Conservation (phyloP, 208 protist species). For the Trypanosoma rangeli region DNA sequence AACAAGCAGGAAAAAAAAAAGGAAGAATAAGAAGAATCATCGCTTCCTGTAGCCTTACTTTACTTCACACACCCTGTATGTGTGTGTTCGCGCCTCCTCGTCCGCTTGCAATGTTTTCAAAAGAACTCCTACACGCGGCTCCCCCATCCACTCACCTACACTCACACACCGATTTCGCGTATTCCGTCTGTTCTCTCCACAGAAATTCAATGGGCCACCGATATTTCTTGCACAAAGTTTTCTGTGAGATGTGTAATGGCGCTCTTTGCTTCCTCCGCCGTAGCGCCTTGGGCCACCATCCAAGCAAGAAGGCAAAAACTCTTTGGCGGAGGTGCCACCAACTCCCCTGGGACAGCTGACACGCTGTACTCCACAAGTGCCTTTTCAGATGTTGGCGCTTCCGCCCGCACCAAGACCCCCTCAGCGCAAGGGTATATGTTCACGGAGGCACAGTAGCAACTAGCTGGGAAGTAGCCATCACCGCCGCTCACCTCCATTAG, state of each 20-base stretch:
- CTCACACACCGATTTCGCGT: conserved; percentile 19
- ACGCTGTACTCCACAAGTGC: conserved; percentile 59
- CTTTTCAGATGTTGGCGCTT: conserved; percentile 30
- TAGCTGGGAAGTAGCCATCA: conserved; percentile 35
- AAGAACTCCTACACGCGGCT: neutral
- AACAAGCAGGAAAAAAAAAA: neutral
- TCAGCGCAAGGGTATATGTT: conserved; percentile 56
- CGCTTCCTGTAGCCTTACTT: no score
- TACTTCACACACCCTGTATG: neutral
- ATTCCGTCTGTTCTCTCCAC: neutral
- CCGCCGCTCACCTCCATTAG: neutral
- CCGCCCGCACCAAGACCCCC: conserved; percentile 38
- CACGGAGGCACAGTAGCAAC: conserved; percentile 52
- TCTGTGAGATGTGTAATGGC: conserved; percentile 38
- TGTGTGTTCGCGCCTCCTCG: neutral
- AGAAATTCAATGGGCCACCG: conserved; percentile 9
- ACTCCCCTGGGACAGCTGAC: conserved; percentile 35
- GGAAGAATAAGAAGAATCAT: neutral
- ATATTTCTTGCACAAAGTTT: conserved; percentile 47
- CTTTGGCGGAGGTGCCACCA: conserved; percentile 54
- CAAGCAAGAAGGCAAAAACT: conserved; percentile 58
- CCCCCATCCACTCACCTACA: neutral
- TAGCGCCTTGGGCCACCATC: conserved; percentile 57
- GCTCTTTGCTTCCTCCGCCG: conserved; percentile 30
- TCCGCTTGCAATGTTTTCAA: neutral